Percentiles rank a stretch among this genome's conserved stretches.
phyloP scores from a whole-genome alignment of 116 monocot genomes.

The Posidonia oceanica region DNA sequence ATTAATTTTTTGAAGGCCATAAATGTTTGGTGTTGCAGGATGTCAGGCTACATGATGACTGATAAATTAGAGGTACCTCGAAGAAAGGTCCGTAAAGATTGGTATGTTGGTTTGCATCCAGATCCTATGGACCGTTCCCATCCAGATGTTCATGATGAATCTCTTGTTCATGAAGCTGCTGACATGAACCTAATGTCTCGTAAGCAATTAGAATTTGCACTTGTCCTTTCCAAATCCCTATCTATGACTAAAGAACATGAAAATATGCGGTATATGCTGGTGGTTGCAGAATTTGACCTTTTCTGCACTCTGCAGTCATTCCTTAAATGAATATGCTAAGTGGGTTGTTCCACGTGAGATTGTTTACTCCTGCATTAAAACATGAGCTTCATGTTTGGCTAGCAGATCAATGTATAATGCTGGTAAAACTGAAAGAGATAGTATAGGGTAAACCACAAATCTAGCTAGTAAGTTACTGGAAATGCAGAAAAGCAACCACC shows the following conservation, averaged over 20 bases:
- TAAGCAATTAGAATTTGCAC: constrained; percentile 23
- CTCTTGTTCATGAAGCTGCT: constrained; percentile 36
- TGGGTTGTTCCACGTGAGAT: no score
- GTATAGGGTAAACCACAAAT: no score
- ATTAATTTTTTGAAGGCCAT: background rate
- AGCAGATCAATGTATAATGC: no score
- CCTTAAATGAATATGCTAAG: no score
- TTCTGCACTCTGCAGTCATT: no score
- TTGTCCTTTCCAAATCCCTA: background rate
- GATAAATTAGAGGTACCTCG: constrained; percentile 96
- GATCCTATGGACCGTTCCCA: constrained; percentile 85
- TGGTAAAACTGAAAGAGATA: no score
- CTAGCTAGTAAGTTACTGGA: no score
- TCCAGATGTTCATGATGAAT: constrained; percentile 89
- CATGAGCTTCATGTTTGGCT: no score
- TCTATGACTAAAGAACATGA: background rate
- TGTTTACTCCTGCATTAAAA: no score
- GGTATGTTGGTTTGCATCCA: constrained; percentile 89
- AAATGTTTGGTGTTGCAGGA: constrained; percentile 25
- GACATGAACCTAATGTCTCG: constrained; percentile 25
- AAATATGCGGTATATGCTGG: no score
- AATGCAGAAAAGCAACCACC: no score
- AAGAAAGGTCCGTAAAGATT: constrained; percentile 78
- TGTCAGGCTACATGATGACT: constrained; percentile 89
- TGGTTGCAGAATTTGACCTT: background rate